phyloP scores from a whole-genome alignment of 202 grass and related monocot species.

The Panicum virgatum region DNA sequence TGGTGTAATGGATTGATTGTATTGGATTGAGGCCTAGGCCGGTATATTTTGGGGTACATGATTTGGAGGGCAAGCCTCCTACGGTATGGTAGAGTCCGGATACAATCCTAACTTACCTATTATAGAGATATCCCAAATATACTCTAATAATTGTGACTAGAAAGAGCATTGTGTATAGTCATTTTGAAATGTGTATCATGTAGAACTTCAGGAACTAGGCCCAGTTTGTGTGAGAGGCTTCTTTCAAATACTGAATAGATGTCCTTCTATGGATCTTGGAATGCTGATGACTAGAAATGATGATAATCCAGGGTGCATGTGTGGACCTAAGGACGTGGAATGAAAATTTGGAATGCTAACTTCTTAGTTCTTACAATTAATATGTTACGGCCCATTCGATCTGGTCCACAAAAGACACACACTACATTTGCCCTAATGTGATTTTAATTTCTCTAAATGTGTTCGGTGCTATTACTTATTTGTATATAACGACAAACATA shows the following conservation, averaged over 20 bases:
- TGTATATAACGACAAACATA: not conserved
- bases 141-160: no score
- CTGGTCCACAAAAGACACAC: not conserved
- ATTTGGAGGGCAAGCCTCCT: no score
- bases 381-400: not conserved
- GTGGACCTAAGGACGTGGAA: not conserved
- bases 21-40: no score
- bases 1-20: no score
- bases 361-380: not conserved
- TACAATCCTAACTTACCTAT: no score
- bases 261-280: not conserved
- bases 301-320: not conserved
- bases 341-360: not conserved
- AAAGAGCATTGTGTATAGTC: not conserved
- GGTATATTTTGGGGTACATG: no score
- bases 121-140: no score
- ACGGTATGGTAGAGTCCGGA: no score
- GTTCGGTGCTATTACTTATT: not conserved
- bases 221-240: not conserved
- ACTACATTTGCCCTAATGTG: not conserved
- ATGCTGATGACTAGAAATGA: not conserved
- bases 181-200: not conserved
- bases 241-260: not conserved
- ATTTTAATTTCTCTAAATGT: slow-evolving; percentile 6
- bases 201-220: not conserved